A percentile compares a stretch with the other conserved stretches of the same genome.
These are phyloP conservation scores for Acidomyces sp. DNA, from an alignment of 495 filamentous ascomycete genomes.

Conservation along the genomic window DNA sequence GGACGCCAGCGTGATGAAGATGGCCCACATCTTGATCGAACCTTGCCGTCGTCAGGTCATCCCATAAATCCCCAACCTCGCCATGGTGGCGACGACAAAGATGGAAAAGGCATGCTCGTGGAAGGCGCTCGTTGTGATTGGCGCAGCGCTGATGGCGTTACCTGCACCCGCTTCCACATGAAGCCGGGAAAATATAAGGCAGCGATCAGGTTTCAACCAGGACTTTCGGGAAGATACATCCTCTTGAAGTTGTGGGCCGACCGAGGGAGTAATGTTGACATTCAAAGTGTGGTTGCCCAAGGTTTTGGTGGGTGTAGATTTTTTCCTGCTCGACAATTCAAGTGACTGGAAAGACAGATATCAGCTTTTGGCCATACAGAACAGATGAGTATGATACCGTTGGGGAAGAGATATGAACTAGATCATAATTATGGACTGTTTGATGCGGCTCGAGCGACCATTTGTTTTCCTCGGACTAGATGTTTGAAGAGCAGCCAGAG, in stretches of 20 bases:
- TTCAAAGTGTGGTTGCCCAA: slow-evolving; percentile 64
- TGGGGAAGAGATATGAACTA: neutral
- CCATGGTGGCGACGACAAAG: neutral
- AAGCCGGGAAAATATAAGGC: slow-evolving; percentile 10
- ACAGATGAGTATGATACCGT: neutral
- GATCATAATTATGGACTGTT: neutral
- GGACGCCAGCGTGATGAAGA: slow-evolving; percentile 2
- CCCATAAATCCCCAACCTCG: slow-evolving; percentile 1
- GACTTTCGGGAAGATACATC: slow-evolving; percentile 64
- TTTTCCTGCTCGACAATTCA: slow-evolving; percentile 44
- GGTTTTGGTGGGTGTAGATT: slow-evolving; percentile 74
- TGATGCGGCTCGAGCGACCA: neutral
- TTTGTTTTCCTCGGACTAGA: neutral
- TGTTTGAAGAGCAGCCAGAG: neutral
- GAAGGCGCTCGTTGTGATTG: too few species aligned
- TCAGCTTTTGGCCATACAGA: neutral
- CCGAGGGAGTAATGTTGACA: slow-evolving; percentile 58
- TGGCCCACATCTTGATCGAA: neutral
- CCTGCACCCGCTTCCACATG: slow-evolving; percentile 6
- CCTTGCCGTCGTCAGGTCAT: neutral
- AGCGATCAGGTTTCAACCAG: slow-evolving; percentile 72
- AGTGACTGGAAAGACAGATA: neutral
- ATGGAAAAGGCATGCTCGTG: too few species aligned
- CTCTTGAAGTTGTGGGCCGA: slow-evolving; percentile 70
- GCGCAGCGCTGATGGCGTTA: slow-evolving; percentile 8